phyloP scores from a whole-genome alignment of 495 filamentous ascomycete genomes.

The Daldinia loculata region DNA sequence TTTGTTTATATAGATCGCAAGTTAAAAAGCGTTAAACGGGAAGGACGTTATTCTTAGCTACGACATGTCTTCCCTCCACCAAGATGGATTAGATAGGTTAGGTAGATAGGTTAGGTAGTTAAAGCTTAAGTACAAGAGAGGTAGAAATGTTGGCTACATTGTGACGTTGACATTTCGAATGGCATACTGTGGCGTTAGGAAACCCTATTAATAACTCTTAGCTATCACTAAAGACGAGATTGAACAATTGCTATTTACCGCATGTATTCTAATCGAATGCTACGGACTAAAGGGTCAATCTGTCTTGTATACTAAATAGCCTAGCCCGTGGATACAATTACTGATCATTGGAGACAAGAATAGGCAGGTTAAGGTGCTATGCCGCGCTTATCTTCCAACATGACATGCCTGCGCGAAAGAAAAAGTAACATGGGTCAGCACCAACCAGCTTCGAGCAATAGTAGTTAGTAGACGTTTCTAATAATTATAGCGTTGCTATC shows the following conservation, averaged over 20 bases:
- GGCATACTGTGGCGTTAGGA: background rate
- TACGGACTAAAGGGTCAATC: background rate
- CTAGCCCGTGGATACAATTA: background rate
- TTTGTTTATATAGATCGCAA: constrained; percentile 1
- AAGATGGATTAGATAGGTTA: background rate
- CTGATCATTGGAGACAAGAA: background rate
- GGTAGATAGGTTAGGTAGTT: too few species aligned
- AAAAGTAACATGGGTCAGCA: constrained; percentile 26
- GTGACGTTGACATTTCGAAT: background rate
- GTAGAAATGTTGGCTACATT: background rate
- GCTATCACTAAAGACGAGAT: background rate
- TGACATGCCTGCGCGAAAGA: constrained; percentile 6
- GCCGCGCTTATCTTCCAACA: constrained; percentile 28
- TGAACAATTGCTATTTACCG: background rate
- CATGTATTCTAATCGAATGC: background rate
- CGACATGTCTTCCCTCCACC: background rate
- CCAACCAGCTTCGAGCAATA: constrained; percentile 25
- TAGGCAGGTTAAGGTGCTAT: constrained; percentile 8
- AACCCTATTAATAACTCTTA: background rate
- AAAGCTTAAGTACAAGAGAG: background rate
- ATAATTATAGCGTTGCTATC: constrained; percentile 36
- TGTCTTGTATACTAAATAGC: background rate
- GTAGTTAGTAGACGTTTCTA: constrained; percentile 23
- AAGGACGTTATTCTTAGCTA: background rate
- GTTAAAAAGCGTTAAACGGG: constrained; percentile 7